These are phyloP conservation scores for Boletus mariae DNA, from an alignment of 1,284 basidiomycete genomes.

Conservation along the genomic window DNA sequence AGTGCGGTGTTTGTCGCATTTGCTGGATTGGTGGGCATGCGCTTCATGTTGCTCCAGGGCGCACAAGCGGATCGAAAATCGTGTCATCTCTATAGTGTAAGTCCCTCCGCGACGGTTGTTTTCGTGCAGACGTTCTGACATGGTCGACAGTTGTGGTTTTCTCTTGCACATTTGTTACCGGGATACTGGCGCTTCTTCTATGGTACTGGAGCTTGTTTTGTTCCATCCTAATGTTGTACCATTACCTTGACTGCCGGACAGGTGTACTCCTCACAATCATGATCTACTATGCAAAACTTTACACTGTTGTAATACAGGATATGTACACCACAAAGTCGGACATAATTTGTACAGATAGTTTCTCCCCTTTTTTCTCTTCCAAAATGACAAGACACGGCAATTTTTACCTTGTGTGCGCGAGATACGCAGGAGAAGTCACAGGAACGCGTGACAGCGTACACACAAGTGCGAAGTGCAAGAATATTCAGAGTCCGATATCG, in stretches of 20 bases:
- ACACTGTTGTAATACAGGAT: conserved; percentile 13
- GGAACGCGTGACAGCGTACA: not conserved
- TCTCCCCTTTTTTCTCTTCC: not conserved
- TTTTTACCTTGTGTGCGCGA: not conserved
- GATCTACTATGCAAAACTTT: not conserved
- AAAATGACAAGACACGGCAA: not conserved
- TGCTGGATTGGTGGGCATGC: conserved; percentile 28
- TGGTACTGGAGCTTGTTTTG: conserved; percentile 12
- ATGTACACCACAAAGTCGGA: no score
- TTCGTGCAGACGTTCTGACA: not conserved
- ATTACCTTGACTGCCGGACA: conserved; percentile 9
- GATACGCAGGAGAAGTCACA: not conserved
- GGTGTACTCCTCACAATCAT: conserved; percentile 1
- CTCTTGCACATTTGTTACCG: conserved; percentile 31
- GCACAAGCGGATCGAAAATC: conserved; percentile 31
- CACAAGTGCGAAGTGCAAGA: no score
- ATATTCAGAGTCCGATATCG: not conserved
- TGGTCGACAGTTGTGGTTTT: conserved; percentile 28
- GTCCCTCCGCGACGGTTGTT: not conserved
- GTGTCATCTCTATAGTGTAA: conserved; percentile 35
- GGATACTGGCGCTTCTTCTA: conserved; percentile 32
- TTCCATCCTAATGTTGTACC: conserved; percentile 8
- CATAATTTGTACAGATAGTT: not conserved
- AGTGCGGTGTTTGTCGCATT: conserved; percentile 30
- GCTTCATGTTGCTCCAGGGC: conserved; percentile 26